These are phyloP conservation scores for Colletotrichum simmondsii DNA, from an alignment of 2,329 filamentous ascomycete species.

Conservation along the genomic window DNA sequence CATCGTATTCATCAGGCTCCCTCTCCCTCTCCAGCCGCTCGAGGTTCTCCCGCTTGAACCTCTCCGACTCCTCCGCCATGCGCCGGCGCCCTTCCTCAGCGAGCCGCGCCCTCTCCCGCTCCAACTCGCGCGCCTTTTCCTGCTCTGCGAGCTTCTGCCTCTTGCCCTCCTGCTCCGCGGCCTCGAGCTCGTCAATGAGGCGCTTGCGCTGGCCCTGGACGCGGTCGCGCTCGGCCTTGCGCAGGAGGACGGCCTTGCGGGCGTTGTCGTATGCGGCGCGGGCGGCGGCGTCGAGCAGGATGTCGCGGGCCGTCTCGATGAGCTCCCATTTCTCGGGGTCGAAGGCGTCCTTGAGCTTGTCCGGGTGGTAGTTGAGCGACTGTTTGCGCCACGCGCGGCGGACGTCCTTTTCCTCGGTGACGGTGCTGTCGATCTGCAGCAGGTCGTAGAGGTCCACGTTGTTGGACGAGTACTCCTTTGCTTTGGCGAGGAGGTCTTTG, in stretches of 20 bases:
- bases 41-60: conserved; percentile 49
- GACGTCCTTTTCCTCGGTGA: conserved; percentile 75
- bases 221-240: conserved; percentile 75
- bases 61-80: conserved; percentile 51
- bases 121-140: conserved; percentile 46
- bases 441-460: conserved; percentile 82
- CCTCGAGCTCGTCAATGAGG: conserved; percentile 89
- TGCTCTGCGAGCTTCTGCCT: conserved; percentile 63
- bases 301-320: conserved; percentile 86
- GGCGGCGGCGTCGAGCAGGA: conserved; percentile 77
- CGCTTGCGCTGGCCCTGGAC: conserved; percentile 79
- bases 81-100: conserved; percentile 47
- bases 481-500: conserved; percentile 62
- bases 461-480: conserved; percentile 69
- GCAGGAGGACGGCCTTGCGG: conserved; percentile 76
- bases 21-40: conserved; percentile 41
- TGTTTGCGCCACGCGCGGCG: conserved; percentile 86
- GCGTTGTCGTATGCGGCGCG: conserved; percentile 83
- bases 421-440: conserved; percentile 71
- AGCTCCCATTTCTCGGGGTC: conserved; percentile 87
- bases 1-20: conserved; percentile 44
- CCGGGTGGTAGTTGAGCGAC: conserved; percentile 91
- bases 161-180: conserved; percentile 75
- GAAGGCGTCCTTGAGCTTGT: conserved; percentile 82
- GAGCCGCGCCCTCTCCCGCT: conserved; percentile 50